Evolutionary conservation across 345 rosid genomes (phyloP).

Genomic region (Arabidopsis arenosa): DNA sequence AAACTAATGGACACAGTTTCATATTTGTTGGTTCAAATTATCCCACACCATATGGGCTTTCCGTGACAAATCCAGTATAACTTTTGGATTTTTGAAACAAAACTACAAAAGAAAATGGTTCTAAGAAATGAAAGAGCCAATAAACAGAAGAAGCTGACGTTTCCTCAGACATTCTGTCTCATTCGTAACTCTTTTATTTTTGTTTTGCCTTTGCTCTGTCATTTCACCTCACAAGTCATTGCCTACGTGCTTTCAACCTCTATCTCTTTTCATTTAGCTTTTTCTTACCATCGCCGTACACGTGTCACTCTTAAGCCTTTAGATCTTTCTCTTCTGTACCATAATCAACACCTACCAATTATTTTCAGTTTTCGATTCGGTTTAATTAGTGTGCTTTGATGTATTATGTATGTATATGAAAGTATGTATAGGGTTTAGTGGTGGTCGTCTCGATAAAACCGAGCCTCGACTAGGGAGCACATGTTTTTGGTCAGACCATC

Average conservation of each 20-base stretch:
- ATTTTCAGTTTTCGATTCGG: constrained; percentile 14
- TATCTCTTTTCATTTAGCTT: constrained; percentile 13
- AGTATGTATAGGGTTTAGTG: constrained; percentile 23
- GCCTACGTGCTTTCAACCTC: background rate
- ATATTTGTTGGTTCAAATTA: background rate
- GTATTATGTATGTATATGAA: constrained; percentile 6
- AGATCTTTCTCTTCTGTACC: constrained; percentile 16
- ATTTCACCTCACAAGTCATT: constrained; percentile 35
- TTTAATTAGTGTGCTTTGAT: background rate
- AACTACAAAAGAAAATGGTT: background rate
- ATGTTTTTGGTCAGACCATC: constrained; percentile 36
- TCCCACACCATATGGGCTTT: background rate
- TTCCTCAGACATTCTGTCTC: constrained; percentile 40
- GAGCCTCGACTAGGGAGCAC: constrained; percentile 33
- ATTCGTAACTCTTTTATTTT: constrained; percentile 27
- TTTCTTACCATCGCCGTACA: constrained; percentile 21
- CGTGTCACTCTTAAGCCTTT: constrained; percentile 20
- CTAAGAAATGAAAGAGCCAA: background rate
- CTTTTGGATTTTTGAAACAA: background rate
- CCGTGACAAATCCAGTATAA: background rate
- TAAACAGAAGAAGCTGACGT: constrained; percentile 26
- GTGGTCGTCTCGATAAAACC: constrained; percentile 38
- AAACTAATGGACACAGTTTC: too few relatives aligned
- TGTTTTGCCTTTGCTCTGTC: constrained; percentile 15
- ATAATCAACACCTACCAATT: constrained; percentile 4